These are phyloP conservation scores for Gremmenia infestans DNA, from an alignment of 2,329 filamentous ascomycete species.

Conservation along the genomic window DNA sequence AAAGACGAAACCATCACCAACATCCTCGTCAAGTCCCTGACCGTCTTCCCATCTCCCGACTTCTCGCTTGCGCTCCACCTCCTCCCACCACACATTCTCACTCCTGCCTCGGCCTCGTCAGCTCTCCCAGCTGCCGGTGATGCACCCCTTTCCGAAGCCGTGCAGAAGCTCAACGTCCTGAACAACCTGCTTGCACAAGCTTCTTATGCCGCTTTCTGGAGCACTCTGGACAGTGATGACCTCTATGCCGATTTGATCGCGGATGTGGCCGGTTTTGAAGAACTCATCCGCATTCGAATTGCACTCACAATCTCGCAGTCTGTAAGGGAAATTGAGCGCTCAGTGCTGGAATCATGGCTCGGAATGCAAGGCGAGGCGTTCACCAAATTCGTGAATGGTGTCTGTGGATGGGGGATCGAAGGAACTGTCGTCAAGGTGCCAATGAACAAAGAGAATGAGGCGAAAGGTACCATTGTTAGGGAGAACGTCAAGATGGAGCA, in stretches of 20 bases:
- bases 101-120: slow-evolving; percentile 47
- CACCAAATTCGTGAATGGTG: slow-evolving; percentile 75
- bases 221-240: slow-evolving; percentile 86
- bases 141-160: slow-evolving; percentile 73
- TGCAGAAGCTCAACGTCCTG: slow-evolving; percentile 62
- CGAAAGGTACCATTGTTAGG: slow-evolving; percentile 88
- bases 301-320: slow-evolving; percentile 79
- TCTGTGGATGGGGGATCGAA: slow-evolving; percentile 79
- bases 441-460: slow-evolving; percentile 95
- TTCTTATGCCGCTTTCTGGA: slow-evolving; percentile 91
- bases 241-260: slow-evolving; percentile 93
- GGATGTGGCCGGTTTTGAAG: slow-evolving; percentile 92
- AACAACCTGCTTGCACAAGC: slow-evolving; percentile 81
- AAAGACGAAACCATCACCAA: slow-evolving; percentile 98
- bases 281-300: slow-evolving; percentile 85
- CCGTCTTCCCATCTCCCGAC: slow-evolving; percentile 92
- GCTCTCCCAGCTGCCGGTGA: slow-evolving; percentile 54
- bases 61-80: slow-evolving; percentile 93
- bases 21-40: slow-evolving; percentile 96
- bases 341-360: slow-evolving; percentile 70
- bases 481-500: slow-evolving; percentile 93
- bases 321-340: slow-evolving; percentile 66
- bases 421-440: slow-evolving; percentile 68
- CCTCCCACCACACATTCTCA: slow-evolving; percentile 77
- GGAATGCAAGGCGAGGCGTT: slow-evolving; percentile 64